A percentile compares a stretch with the other conserved stretches of the same genome.
Conservation (phyloP, 176 grass and related monocot genomes). For the Tillandsia fasciculata region DNA sequence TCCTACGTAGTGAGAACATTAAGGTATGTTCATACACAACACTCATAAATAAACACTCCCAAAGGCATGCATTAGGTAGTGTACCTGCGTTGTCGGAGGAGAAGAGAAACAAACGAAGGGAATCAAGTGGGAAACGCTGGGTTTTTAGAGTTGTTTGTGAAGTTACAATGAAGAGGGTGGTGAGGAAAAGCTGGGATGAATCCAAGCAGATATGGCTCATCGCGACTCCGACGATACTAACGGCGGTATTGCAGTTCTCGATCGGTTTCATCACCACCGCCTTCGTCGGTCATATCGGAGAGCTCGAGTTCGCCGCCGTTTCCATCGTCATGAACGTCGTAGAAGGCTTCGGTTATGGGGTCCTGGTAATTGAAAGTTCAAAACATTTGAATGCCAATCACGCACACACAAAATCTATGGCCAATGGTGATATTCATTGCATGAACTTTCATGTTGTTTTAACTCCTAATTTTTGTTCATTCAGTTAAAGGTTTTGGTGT, state of each 20-base stretch:
- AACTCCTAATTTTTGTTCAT: no score
- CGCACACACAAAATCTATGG: no score
- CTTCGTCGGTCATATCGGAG: slow-evolving; percentile 62
- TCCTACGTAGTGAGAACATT: no score
- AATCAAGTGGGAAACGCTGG: not conserved
- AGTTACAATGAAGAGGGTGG: slow-evolving; percentile 25
- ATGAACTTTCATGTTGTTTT: no score
- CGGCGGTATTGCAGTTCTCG: slow-evolving; percentile 70
- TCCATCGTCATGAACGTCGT: slow-evolving; percentile 26
- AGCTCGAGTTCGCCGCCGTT: slow-evolving; percentile 61
- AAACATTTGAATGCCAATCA: no score
- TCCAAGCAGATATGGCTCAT: slow-evolving; percentile 69
- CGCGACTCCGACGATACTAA: slow-evolving; percentile 64
- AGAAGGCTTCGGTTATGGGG: not conserved
- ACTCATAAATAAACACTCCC: no score
- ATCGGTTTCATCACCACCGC: slow-evolving; percentile 56
- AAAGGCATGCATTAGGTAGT: no score
- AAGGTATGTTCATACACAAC: no score
- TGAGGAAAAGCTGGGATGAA: slow-evolving; percentile 44
- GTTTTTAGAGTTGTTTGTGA: no score
- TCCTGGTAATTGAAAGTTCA: slow-evolving; percentile 1
- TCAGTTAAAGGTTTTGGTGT: no score
- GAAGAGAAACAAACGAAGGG: not conserved
- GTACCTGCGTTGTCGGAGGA: not conserved
- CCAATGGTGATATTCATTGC: no score